Conservation (phyloP, 2,329 filamentous ascomycete genomes). For the Exophiala alcalophila region DNA sequence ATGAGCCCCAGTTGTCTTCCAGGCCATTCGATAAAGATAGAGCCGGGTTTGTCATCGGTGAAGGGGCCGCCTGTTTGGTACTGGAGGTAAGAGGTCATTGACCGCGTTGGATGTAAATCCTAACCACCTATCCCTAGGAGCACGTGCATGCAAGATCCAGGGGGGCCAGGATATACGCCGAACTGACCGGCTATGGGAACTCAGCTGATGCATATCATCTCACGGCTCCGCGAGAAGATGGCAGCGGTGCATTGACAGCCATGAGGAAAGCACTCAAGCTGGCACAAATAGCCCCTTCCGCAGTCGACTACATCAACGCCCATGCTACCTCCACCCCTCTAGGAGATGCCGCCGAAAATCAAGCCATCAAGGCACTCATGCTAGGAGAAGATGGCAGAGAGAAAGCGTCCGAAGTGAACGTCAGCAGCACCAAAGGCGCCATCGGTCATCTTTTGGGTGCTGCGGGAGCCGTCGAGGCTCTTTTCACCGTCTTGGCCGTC, state of each 20-base stretch:
- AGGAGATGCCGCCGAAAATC: constrained; percentile 84
- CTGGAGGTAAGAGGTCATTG: constrained; percentile 59
- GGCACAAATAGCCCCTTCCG: constrained; percentile 63
- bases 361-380: constrained; percentile 75
- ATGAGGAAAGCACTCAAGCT: constrained; percentile 81
- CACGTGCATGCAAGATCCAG: constrained; percentile 79
- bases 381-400: constrained; percentile 66
- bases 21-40: constrained; percentile 81
- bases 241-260: constrained; percentile 73
- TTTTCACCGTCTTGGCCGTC: constrained; percentile 79
- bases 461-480: constrained; percentile 82
- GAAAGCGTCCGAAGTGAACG: constrained; percentile 64
- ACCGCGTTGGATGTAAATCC: not conserved
- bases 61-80: constrained; percentile 83
- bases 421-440: constrained; percentile 93
- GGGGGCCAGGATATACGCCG: constrained; percentile 80
- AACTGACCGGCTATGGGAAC: constrained; percentile 82
- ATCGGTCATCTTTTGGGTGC: constrained; percentile 89
- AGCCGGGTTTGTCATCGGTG: constrained; percentile 85
- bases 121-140: constrained; percentile 50
- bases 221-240: constrained; percentile 82
- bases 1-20: constrained; percentile 66
- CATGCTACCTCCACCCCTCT: constrained; percentile 69
- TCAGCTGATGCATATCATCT: constrained; percentile 91
- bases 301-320: constrained; percentile 90